Evolutionary conservation across 371 early-diverging fungal species (phyloP).

Genomic region (Lichtheimia corymbifera): DNA sequence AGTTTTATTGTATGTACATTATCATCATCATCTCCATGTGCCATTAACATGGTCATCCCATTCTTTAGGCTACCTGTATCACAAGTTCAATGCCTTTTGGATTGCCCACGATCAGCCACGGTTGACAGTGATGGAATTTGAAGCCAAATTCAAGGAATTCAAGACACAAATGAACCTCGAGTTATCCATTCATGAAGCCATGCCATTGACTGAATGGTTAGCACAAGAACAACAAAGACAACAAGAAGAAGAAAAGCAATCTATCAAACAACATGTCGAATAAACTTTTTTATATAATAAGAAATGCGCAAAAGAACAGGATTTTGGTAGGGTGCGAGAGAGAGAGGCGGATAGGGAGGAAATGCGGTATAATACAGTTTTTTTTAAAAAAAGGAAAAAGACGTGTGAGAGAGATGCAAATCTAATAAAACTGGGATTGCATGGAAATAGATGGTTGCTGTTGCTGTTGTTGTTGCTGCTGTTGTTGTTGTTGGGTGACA

Average conservation of each 20-base stretch:
- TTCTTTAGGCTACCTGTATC: slow-evolving; percentile 63
- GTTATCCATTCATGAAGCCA: slow-evolving; percentile 29
- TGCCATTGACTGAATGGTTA: slow-evolving; percentile 17
- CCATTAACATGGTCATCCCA: background rate
- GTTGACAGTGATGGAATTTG: slow-evolving; percentile 78
- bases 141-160: slow-evolving; percentile 63
- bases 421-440: slow-evolving; percentile 10
- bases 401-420: background rate
- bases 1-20: slow-evolving; percentile 73
- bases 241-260: background rate
- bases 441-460: slow-evolving; percentile 1
- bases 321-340: background rate
- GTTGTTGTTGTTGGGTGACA: slow-evolving; percentile 10
- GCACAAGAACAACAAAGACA: background rate
- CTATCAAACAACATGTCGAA: background rate
- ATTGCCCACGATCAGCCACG: slow-evolving; percentile 48
- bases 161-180: slow-evolving; percentile 45
- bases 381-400: background rate
- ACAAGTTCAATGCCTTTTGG: slow-evolving; percentile 73
- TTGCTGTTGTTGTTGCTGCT: slow-evolving; percentile 8
- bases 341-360: background rate
- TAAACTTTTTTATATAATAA: background rate
- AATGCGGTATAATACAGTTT: slow-evolving; percentile 16
- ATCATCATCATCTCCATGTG: background rate
- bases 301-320: slow-evolving; percentile 1